Evolutionary conservation across 768 basidiomycete genomes (phyloP), one percentile per base, ranked within the genome.

Genomic region (Cyclocybe cylindracea): DNA sequence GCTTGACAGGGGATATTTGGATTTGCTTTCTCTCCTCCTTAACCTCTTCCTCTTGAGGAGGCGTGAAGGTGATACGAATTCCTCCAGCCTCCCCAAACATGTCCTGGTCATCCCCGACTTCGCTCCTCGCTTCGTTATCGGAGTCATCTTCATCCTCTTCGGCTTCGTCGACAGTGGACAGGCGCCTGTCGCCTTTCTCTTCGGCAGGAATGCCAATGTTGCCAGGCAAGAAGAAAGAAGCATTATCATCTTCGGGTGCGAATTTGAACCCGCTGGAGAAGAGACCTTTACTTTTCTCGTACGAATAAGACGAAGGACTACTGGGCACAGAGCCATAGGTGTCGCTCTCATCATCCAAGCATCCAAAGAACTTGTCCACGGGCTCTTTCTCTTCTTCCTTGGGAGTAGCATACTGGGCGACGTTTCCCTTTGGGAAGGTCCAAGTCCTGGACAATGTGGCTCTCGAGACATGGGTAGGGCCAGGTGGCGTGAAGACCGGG

Each of bases 301-400:
- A 74, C 53, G 68, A 71, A 62, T 73, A 79, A 38, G 69, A 61
- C 56, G 74, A 69, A 40, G 73, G 71, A 43, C 62, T 65, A 62
- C 72, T 66, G 5, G 84, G 83, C 0, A 79, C 73, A 38, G 70
- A 70, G 5, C 62, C 68, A 24, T 51, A 48, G 3, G 58, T 61
- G 29, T 72, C 68, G 29, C 60, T 65, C 35, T 78, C 75, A 46
- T 78, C 78, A 46, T 86, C 84, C 36, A 82, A 69, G 54, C 89
- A 92, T 39, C 80, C 84, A 59, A 92, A 92, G 77, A 92, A 92
- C 33, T 75, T 78, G 63, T 92, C 90, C 7, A 87, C 72, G n/a
- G 84, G 79, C 14, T 81, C 76, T 47, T 59, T 56, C 40, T 63
- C 66, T 5, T 66, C 65, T 2, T 69, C 55, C 35, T 61, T 55